Base-by-base conservation (phyloP, 495 filamentous ascomycete species). In the Rhypophila decipiens region DNA sequence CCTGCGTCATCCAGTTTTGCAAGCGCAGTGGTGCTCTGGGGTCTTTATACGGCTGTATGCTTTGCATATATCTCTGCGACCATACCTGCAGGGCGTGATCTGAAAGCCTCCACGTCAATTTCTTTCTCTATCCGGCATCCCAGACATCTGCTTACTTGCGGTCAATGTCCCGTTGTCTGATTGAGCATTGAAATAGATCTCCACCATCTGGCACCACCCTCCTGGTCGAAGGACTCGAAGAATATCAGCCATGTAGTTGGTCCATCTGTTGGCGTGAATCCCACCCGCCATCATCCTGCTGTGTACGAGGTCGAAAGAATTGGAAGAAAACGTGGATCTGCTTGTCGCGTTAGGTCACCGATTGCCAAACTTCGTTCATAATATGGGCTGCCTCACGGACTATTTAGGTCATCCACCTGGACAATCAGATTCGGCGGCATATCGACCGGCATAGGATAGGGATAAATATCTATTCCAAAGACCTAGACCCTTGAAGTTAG, bases 171-270 rank as follows among this genome's bases (percentile, higher is more conserved):
- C 93, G 53, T 89, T 96, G 56, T 95, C 85, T 2, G 89, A 96
- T 60, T 96, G 91, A 23, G 87, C 80, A 51, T 87, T 90, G 64
- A 82, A 85, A 56, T 95, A 90, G 50, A 89, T 77, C 61, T 98
- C 93, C 21, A 86, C 77, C 77, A 96, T 84, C 61, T 98, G 93
- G 42, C 88, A 76, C 90, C 90, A 96, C 15, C 93, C 89, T 20
- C 85, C 73, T 5, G 67, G 68, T 13, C 71, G 68, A 46, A 75
- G 71, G 12, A 74, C 66, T 37, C 76, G 69, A 29, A 72, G 58
- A 13, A 96, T 85, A 55, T 96, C 93, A 49, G 71, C 69, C 49
- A 95, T 63, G 69, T 96, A 96, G 15, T 78, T 74, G 47, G 69
- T 63, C 93, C 93, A 98, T 66, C 88, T 73, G 50, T 72, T 67